Evolutionary conservation across 1,139 yeast genomes (phyloP).

Genomic region (Geotrichum candidum): DNA sequence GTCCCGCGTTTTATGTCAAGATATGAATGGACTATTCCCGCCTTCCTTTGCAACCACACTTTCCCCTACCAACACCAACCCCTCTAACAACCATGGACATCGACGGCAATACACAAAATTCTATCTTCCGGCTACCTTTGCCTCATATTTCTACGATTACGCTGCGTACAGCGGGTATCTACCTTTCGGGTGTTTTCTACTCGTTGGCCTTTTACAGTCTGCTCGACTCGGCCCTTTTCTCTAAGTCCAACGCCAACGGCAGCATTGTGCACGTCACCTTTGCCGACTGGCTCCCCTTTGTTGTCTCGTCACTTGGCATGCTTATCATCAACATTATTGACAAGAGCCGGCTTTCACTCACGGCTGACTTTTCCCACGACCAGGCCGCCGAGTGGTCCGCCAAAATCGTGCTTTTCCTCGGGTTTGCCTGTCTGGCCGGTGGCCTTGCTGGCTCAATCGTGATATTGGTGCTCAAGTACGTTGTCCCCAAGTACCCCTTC

Average conservation of each 20-base stretch:
- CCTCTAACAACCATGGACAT: not conserved
- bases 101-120: slow-evolving; percentile 2
- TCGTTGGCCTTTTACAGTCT: slow-evolving; percentile 88
- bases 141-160: slow-evolving; percentile 52
- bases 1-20: no score
- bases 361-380: slow-evolving; percentile 25
- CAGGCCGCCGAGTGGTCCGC: slow-evolving; percentile 83
- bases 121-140: slow-evolving; percentile 27
- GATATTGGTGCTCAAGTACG: slow-evolving; percentile 76
- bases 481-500: slow-evolving; percentile 68
- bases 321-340: slow-evolving; percentile 87
- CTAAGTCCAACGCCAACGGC: slow-evolving; percentile 71
- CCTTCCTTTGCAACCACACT: not conserved
- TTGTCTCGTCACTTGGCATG: slow-evolving; percentile 87
- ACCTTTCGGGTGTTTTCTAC: slow-evolving; percentile 67
- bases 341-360: slow-evolving; percentile 56
- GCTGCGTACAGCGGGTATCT: slow-evolving; percentile 69
- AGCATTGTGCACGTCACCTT: slow-evolving; percentile 81
- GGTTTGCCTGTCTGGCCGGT: slow-evolving; percentile 88
- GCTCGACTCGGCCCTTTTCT: slow-evolving; percentile 81
- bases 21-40: not conserved
- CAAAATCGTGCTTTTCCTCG: slow-evolving; percentile 78
- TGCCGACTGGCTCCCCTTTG: slow-evolving; percentile 86
- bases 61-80: not conserved
- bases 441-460: slow-evolving; percentile 91